Evolutionary conservation across 2,329 filamentous ascomycete species (phyloP).

Genomic region (Eutypa lata): DNA sequence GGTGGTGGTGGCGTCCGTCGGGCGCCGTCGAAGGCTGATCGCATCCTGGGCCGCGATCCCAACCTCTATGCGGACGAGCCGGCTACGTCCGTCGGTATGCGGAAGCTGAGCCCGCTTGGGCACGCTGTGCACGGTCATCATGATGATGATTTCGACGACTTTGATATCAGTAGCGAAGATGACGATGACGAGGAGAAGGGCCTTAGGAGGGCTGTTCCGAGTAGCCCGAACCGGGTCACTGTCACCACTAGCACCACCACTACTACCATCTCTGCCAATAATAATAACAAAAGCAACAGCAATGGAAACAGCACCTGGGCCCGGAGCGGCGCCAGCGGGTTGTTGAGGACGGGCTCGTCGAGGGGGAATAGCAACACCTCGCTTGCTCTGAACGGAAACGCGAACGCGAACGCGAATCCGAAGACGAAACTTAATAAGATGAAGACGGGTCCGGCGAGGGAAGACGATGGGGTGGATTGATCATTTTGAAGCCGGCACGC

Average conservation of each 20-base stretch:
- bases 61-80: constrained; percentile 51
- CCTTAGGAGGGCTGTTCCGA: no score
- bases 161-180: constrained; percentile 23
- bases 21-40: constrained; percentile 54
- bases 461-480: constrained; percentile 13
- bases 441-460: background rate
- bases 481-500: background rate
- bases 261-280: constrained; percentile 2
- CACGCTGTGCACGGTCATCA: constrained; percentile 24
- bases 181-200: constrained; percentile 28
- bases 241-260: no score
- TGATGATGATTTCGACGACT: constrained; percentile 40
- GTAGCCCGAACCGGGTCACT: no score
- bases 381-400: background rate
- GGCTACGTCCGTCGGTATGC: constrained; percentile 41
- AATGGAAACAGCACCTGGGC: constrained; percentile 41
- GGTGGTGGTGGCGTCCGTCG: constrained; percentile 27
- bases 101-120: constrained; percentile 44
- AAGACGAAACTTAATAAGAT: background rate
- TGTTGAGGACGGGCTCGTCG: constrained; percentile 23
- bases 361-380: constrained; percentile 8
- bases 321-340: constrained; percentile 29
- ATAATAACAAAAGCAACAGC: constrained; percentile 11
- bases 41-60: constrained; percentile 55
- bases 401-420: background rate